Conservation (phyloP, 352 stramenopile genomes). For the Phytophthora cactorum region DNA sequence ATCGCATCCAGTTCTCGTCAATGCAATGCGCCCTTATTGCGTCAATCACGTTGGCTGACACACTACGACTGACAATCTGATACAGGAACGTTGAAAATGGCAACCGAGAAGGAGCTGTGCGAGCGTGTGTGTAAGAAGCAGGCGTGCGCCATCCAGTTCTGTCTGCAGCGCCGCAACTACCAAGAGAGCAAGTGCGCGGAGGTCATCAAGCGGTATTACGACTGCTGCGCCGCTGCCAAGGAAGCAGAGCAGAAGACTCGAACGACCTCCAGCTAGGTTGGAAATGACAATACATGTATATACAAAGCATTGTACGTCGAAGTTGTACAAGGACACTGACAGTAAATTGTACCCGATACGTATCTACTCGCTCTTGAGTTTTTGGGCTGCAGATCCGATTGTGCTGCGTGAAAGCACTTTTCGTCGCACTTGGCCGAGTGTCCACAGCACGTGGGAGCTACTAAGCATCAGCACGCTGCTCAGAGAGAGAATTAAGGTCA, state of each 20-base stretch:
- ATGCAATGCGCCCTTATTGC: too few relatives aligned
- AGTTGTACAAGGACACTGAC: too few relatives aligned
- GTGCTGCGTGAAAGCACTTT: constrained; percentile 18
- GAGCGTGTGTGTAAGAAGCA: constrained; percentile 73
- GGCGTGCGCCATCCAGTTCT: constrained; percentile 85
- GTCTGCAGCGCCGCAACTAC: constrained; percentile 74
- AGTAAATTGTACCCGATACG: background rate
- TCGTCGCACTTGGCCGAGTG: constrained; percentile 40
- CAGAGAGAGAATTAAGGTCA: background rate
- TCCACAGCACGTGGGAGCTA: constrained; percentile 56
- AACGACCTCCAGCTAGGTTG: background rate
- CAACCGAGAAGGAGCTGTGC: constrained; percentile 46
- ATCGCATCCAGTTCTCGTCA: too few relatives aligned
- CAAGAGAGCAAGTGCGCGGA: constrained; percentile 72
- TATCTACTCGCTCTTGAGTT: constrained; percentile 28
- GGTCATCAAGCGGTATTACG: constrained; percentile 74
- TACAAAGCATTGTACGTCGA: too few relatives aligned
- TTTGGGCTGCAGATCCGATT: constrained; percentile 6
- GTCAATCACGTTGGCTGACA: too few relatives aligned
- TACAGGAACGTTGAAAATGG: constrained; percentile 8
- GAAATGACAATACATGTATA: background rate
- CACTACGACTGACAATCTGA: too few relatives aligned
- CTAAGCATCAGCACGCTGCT: constrained; percentile 51
- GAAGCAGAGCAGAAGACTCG: constrained; percentile 31
- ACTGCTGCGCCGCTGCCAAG: constrained; percentile 69